Conservation (phyloP, 805 yeast species). For the Yarrowia sp. region DNA sequence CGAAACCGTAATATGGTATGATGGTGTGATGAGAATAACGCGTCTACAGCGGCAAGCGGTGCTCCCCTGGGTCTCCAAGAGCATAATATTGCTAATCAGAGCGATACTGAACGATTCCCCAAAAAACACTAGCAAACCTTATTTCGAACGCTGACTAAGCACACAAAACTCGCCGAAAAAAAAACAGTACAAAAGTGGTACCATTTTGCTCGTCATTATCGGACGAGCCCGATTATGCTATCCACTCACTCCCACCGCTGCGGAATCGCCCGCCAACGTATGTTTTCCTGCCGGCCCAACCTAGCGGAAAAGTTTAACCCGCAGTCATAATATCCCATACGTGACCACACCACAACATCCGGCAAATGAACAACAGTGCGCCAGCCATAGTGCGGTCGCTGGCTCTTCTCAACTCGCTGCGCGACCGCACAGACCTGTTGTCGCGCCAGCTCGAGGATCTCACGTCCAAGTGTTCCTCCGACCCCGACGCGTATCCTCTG, state of each 20-base stretch:
- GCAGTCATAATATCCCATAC: slow-evolving; percentile 6
- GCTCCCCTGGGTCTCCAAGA: no score
- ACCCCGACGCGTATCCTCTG: slow-evolving; percentile 7
- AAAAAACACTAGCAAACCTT: no score
- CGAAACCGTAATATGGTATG: slow-evolving; percentile 20
- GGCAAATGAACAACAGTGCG: slow-evolving; percentile 23
- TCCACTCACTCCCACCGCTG: no score
- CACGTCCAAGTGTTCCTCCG: neutral
- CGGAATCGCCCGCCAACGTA: no score
- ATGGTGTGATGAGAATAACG: neutral
- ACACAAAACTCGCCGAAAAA: no score
- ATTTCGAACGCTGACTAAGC: no score
- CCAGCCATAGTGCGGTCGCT: slow-evolving; percentile 25
- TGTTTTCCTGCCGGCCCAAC: no score
- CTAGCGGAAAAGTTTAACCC: slow-evolving; percentile 1
- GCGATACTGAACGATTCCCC: no score
- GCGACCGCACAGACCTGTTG: slow-evolving; percentile 17
- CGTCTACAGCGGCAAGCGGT: neutral
- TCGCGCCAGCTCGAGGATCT: slow-evolving; percentile 1
- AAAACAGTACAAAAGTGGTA: no score
- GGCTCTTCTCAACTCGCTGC: slow-evolving; percentile 14
- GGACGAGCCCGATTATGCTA: neutral
- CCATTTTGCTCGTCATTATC: neutral
- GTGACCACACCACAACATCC: neutral
- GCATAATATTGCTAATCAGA: no score